Evolutionary conservation across 176 grass and related monocot species (phyloP).

Genomic region (Paspalum notatum): DNA sequence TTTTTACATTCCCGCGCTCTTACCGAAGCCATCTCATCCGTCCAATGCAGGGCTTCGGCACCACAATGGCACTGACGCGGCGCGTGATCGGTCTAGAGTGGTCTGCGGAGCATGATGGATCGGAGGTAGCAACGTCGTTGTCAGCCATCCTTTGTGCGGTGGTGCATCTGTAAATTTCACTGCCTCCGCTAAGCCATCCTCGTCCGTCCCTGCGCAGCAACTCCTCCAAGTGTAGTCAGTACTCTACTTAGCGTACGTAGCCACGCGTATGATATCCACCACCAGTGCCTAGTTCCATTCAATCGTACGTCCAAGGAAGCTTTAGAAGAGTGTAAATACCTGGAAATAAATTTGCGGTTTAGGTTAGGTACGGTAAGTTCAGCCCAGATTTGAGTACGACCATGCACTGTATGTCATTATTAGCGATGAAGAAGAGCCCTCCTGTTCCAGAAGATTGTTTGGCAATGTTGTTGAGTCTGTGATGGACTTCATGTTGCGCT

Average conservation of each 20-base stretch:
- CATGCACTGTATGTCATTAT: background rate
- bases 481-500: background rate
- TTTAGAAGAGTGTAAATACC: conserved; percentile 59
- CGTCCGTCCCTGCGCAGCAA: background rate
- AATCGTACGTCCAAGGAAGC: conserved; percentile 19
- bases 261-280: conserved; percentile 35
- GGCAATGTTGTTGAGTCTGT: background rate
- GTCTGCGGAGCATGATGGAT: conserved; percentile 5
- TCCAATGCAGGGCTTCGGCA: conserved; percentile 40
- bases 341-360: conserved; percentile 41
- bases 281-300: background rate
- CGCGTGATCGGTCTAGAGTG: no score
- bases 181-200: no score
- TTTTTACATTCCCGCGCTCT: conserved; percentile 1
- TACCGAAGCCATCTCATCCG: background rate
- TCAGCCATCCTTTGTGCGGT: background rate
- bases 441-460: background rate
- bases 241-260: conserved; percentile 22
- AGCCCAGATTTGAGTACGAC: background rate
- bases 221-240: conserved; percentile 19
- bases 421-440: background rate
- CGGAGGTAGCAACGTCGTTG: background rate
- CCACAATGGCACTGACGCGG: conserved; percentile 49
- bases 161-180: conserved; percentile 1
- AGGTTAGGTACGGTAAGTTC: conserved; percentile 25